Evolutionary conservation across 148 eudicot species (phyloP).

Genomic region (Arctostaphylos glauca): DNA sequence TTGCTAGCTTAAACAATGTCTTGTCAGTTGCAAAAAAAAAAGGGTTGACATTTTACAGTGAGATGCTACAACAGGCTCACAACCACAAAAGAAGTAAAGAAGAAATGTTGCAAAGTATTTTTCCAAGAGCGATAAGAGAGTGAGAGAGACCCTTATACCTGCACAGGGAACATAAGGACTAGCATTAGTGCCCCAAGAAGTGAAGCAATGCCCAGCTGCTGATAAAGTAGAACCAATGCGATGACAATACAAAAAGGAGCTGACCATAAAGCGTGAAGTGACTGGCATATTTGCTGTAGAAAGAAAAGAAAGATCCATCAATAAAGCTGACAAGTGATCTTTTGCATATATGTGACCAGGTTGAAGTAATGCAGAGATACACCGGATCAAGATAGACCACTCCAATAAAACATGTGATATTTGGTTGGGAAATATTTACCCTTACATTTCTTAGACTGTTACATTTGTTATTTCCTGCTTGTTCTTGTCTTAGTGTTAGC

Average conservation of each 20-base stretch:
- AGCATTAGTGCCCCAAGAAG: constrained; percentile 77
- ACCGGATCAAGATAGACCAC: neutral
- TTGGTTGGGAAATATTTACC: neutral
- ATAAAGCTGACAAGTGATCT: constrained; percentile 11
- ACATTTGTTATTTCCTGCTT: neutral
- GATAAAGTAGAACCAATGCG: constrained; percentile 78
- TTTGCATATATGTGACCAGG: neutral
- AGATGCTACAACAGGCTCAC: constrained; percentile 10
- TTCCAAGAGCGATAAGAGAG: neutral
- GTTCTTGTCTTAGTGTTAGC: neutral
- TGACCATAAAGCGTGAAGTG: constrained; percentile 91
- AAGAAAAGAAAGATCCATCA: constrained; percentile 15
- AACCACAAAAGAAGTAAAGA: neutral
- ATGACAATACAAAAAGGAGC: constrained; percentile 87
- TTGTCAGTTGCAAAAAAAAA: neutral
- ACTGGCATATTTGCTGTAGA: constrained; percentile 83
- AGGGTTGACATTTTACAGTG: constrained; percentile 5
- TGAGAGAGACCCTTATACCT: constrained; percentile 39
- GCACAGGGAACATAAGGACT: constrained; percentile 79
- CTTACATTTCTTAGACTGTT: neutral
- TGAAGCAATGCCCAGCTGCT: constrained; percentile 84
- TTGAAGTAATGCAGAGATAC: neutral
- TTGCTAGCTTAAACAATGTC: neutral
- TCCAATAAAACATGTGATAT: neutral
- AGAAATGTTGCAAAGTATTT: neutral